Conservation (phyloP, 129 eudicot genomes). For the Centaurea solstitialis region DNA sequence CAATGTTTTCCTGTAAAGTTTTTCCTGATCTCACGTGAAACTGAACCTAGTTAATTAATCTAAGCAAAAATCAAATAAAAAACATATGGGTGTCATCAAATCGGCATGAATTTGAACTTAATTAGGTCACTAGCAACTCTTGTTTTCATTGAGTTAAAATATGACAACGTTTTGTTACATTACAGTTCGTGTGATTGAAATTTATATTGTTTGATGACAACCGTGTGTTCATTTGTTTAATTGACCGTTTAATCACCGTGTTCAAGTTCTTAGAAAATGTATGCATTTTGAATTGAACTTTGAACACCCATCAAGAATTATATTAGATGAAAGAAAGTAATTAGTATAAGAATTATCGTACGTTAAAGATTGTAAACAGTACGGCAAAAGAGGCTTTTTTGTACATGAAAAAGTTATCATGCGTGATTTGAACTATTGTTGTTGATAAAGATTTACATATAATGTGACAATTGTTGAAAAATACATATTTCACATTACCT, state of each 20-base stretch:
- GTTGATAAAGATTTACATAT: not conserved
- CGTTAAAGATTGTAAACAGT: not conserved
- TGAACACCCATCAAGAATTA: not conserved
- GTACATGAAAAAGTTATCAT: not conserved
- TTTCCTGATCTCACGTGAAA: too few species aligned
- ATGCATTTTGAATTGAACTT: not conserved
- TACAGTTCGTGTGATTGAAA: conserved; percentile 21
- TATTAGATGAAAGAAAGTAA: not conserved
- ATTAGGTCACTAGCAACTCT: conserved; percentile 33
- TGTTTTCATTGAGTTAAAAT: conserved; percentile 16
- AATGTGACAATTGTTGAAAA: too few species aligned
- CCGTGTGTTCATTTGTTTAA: conserved; percentile 23
- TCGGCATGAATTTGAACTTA: conserved; percentile 21
- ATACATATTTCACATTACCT: conserved; percentile 36
- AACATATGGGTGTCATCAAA: conserved; percentile 9
- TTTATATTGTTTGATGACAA: conserved; percentile 23
- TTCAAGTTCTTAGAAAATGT: conserved; percentile 16
- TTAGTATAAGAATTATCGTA: not conserved
- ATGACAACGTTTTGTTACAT: conserved; percentile 20
- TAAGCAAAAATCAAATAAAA: not conserved
- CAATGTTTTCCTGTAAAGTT: too few species aligned
- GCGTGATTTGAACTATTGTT: not conserved
- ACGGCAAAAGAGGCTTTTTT: not conserved
- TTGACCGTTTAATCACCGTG: conserved; percentile 1
- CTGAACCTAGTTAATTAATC: not conserved